Evolutionary conservation across 768 basidiomycete genomes (phyloP), one percentile per base, ranked within the genome.

Genomic region (Suillus subaureus): DNA sequence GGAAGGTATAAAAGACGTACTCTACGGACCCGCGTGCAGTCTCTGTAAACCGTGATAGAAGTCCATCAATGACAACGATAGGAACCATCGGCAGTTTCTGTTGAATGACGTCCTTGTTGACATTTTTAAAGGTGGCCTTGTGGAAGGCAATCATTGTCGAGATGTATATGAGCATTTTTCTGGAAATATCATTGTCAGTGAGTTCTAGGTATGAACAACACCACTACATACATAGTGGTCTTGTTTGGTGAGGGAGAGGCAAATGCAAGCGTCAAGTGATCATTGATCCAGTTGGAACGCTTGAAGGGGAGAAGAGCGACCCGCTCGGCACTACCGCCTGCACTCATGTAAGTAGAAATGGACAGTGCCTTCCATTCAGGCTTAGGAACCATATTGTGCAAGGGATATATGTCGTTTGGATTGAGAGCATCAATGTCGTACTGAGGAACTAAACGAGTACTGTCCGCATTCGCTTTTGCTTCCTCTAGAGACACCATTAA

Each of bases 1-100:
- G 18, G 33, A 12, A 43, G 42, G 18, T 40, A 55, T 51, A 63
- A 33, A 49, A 26, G 21, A 78, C 86, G 52, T 67, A 93, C 92
- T 82, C 82, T 21, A 85, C 85, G 4, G 89, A 87, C 9, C 86
- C 90, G 70, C 92, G 81, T 4, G 88, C 77, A 0, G 79, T 83
- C 77, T 97, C 94, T 0, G 95, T 89, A 78, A 97, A 99, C 62
- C 93, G 82, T 4, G 88, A 81, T 31, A 95, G 70, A 26, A 97
- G 80, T 6, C 90, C 87, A 61, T 96, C 93, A 26, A 94, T 70
- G 12, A 97, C 80, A 55, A 87, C 79, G 16, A 78, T 78, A 3
- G 94, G 90, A 1, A 93, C 81, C 4, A 78, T 76, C 0, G 81
- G 70, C 64, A 97, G 78, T 64, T 84, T 84, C 55, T 89, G 85